Conservation (phyloP, 2,329 filamentous ascomycete species). For the Fusarium palustre region DNA sequence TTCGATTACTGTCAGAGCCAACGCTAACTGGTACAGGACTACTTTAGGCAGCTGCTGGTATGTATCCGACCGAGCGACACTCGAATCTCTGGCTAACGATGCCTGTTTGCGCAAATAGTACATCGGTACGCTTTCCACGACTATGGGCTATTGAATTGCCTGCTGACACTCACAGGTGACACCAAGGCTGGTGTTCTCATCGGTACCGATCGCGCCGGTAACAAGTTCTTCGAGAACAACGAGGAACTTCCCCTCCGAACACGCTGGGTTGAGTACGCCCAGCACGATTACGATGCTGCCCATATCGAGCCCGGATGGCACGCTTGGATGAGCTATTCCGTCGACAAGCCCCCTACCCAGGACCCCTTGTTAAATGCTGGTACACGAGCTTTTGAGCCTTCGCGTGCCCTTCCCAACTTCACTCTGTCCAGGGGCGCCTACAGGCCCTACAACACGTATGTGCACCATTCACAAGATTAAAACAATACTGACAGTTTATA, state of each 20-base stretch:
- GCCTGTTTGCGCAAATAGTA: conserved; percentile 57
- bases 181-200: conserved; percentile 93
- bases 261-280: conserved; percentile 97
- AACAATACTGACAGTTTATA: conserved; percentile 47
- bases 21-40: conserved; percentile 71
- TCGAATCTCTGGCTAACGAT: conserved; percentile 41
- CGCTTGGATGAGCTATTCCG: conserved; percentile 94
- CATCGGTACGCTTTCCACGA: conserved; percentile 60
- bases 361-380: conserved; percentile 78
- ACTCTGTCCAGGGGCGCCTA: conserved; percentile 83
- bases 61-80: conserved; percentile 55
- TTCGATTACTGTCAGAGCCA: neutral
- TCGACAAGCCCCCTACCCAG: conserved; percentile 84
- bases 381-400: conserved; percentile 80
- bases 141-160: neutral
- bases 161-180: conserved; percentile 74
- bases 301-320: conserved; percentile 98
- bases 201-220: conserved; percentile 88
- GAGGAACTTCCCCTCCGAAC: conserved; percentile 96
- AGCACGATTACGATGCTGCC: conserved; percentile 82
- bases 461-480: conserved; percentile 41
- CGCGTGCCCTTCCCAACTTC: conserved; percentile 76
- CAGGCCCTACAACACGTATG: conserved; percentile 96
- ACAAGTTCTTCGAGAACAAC: conserved; percentile 97
- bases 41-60: conserved; percentile 93